Evolutionary conservation across 2,329 filamentous ascomycete species (phyloP).

Genomic region (Verticillium dahliae): DNA sequence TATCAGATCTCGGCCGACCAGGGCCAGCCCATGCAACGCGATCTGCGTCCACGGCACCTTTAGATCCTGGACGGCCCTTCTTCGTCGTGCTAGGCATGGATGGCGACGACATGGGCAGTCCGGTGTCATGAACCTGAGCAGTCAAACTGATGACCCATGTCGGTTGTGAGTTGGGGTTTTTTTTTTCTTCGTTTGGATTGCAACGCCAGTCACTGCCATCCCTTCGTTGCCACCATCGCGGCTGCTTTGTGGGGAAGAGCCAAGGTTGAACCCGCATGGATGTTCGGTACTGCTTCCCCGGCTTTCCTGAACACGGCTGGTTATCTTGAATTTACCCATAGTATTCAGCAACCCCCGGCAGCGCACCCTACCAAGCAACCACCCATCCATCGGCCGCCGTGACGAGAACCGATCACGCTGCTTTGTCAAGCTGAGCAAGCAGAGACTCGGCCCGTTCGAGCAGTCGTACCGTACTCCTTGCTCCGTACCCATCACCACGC

Average conservation of each 20-base stretch:
- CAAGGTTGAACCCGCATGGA: not conserved
- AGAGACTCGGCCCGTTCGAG: not conserved
- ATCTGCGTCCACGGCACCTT: not conserved
- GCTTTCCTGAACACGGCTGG: not conserved
- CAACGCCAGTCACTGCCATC: not conserved
- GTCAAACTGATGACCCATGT: not conserved
- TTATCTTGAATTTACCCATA: not conserved
- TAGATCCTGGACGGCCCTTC: not conserved
- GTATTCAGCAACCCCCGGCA: not conserved
- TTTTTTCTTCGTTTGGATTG: not conserved
- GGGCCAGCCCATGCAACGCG: not conserved
- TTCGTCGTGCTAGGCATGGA: not conserved
- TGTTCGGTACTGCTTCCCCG: not conserved
- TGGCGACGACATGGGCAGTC: not conserved
- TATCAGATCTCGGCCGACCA: not conserved
- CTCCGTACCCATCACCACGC: not conserved
- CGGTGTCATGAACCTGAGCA: no score
- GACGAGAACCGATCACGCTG: not conserved
- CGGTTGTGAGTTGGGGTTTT: not conserved
- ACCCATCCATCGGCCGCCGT: not conserved
- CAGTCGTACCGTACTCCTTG: not conserved
- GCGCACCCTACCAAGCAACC: not conserved
- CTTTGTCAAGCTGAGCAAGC: not conserved
- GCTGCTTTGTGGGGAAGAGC: not conserved
- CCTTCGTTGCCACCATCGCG: not conserved